Conservation (phyloP, 371 early-diverging fungal genomes). For the Rhizomucor miehei region DNA sequence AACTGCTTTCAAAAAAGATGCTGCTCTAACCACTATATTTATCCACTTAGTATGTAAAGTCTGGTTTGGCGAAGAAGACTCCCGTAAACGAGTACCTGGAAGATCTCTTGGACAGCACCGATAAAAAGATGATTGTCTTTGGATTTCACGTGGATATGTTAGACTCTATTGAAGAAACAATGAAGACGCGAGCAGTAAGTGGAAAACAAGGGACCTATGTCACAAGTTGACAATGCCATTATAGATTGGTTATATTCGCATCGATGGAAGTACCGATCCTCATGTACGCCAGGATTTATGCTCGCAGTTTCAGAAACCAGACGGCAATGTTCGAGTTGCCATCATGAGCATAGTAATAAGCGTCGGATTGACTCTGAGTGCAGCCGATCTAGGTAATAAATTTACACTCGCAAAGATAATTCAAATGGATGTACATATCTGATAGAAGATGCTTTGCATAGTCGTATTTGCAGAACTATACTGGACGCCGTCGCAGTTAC, state of each 20-base stretch:
- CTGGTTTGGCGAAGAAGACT: conserved; percentile 44
- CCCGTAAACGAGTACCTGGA: conserved; percentile 48
- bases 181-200: conserved; percentile 5
- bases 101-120: conserved; percentile 27
- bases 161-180: conserved; percentile 27
- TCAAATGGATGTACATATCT: conserved; percentile 1
- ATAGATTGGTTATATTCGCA: conserved; percentile 46
- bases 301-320: conserved; percentile 38
- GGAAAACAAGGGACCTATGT: conserved; percentile 18
- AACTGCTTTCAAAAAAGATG: neutral
- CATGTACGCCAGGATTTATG: conserved; percentile 27
- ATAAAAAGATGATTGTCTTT: conserved; percentile 60
- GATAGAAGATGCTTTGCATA: neutral
- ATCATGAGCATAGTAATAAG: conserved; percentile 55
- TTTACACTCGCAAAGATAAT: neutral
- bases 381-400: conserved; percentile 42
- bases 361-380: conserved; percentile 59
- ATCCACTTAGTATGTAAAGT: conserved; percentile 18
- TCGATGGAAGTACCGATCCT: conserved; percentile 54
- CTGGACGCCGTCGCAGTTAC: conserved; percentile 62
- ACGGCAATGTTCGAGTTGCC: conserved; percentile 39
- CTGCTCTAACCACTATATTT: neutral
- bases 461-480: conserved; percentile 70
- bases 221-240: neutral
- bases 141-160: conserved; percentile 56